phyloP scores from a whole-genome alignment of 306 rosid genomes.

The Trifolium fragiferum region DNA sequence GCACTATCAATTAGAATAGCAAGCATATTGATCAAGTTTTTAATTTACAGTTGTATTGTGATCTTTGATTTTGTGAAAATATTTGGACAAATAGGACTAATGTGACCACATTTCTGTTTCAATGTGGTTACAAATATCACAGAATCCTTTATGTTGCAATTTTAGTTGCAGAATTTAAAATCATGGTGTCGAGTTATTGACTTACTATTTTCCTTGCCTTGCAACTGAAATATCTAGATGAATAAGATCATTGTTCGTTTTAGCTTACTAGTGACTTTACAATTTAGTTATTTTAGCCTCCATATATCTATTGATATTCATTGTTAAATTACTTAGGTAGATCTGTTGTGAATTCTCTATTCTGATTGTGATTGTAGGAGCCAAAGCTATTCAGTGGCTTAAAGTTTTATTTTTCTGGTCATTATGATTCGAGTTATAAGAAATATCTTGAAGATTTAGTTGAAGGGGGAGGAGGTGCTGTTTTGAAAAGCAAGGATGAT shows the following conservation, averaged over 20 bases:
- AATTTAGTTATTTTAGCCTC: not conserved
- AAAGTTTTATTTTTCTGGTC: slow-evolving; percentile 72
- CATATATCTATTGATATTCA: not conserved
- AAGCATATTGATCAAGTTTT: slow-evolving; percentile 21
- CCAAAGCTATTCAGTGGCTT: slow-evolving; percentile 75
- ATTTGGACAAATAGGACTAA: not conserved
- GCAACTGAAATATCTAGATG: slow-evolving; percentile 32
- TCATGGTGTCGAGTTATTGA: not conserved
- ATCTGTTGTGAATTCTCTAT: slow-evolving; percentile 4
- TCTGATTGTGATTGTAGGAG: slow-evolving; percentile 53
- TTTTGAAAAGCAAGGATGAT: slow-evolving; percentile 60
- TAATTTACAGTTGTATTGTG: not conserved
- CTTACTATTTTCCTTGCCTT: slow-evolving; percentile 6
- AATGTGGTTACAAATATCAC: not conserved
- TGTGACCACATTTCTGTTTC: not conserved
- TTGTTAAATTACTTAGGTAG: slow-evolving; percentile 9
- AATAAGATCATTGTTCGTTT: slow-evolving; percentile 17
- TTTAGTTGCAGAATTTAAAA: slow-evolving; percentile 5
- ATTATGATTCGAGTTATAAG: slow-evolving; percentile 57
- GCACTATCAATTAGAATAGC: slow-evolving; percentile 13
- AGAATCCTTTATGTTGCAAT: not conserved
- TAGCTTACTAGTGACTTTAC: slow-evolving; percentile 1
- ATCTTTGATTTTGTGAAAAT: not conserved
- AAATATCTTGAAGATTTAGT: slow-evolving; percentile 74
- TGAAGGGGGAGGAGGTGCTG: slow-evolving; percentile 71